Evolutionary conservation across 495 filamentous ascomycete species (phyloP), one percentile per base, ranked within the genome.

Genomic region (Daldinia decipiens): DNA sequence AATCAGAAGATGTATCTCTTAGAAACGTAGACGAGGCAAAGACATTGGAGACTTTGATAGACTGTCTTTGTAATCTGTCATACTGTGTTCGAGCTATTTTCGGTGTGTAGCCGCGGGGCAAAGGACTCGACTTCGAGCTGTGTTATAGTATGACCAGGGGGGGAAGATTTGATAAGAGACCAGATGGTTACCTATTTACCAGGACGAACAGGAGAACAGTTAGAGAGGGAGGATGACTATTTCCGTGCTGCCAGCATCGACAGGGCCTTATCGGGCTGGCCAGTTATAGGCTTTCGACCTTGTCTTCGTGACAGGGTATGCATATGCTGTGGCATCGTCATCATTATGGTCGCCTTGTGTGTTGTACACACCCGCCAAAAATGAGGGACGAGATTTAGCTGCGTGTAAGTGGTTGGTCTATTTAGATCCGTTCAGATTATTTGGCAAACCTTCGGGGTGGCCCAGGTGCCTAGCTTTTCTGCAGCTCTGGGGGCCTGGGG

Each of bases 61-160:
- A 19, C 40, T 24, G 56, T 36, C 17, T 1, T 68, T 11, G 26
- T 17, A 15, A n/a, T 24, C 15, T 58, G 70, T 54, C 70, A 58
- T 68, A 68, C 70, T 68, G 70, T 72, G 70, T 72, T 68, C 54
- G 68, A 58, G 0, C 26, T 39, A 29, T 70, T 55, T 68, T 68
- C 70, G 70, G 61, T 73, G 65, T 73, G 70, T 73, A 73, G 61
- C 65, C 65, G 70, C 57, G 65, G 65, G 60, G 70, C 34, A 27
- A 45, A 43, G 62, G 70, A 73, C 70, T 73, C 70, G 70, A 68
- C 65, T 68, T 73, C 70, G 70, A 69, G 67, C 60, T 31, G 26
- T 69, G 55, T 47, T 66, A 45, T 55, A 43, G 47, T 62, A 62
- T 52, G 59, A 64, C 43, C 43, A 69, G 40, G 47, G 59, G 47